Base-by-base conservation (phyloP, 768 basidiomycete species). In the Agrocybe chaxingu region DNA sequence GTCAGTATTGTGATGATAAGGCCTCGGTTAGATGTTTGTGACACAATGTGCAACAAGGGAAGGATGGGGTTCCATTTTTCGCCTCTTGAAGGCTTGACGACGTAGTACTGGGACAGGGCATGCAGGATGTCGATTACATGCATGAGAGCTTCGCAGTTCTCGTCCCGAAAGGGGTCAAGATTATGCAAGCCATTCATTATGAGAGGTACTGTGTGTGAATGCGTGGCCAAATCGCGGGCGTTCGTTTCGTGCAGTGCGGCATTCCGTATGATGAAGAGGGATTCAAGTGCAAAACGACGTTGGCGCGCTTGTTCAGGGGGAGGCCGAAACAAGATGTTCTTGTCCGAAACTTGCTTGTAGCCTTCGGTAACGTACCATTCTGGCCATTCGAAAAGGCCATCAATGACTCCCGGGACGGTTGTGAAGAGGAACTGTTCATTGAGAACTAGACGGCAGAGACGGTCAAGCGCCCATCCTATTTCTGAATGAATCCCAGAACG, bases 331-430 rank as follows among this genome's bases (percentile, higher is more conserved):
- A 91, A 66, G 7, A 68, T 47, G 31, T 70, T 56, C 33, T 62
- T 60, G 19, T 79, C 75, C 41, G 71, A 67, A 31, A 64, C 63
- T 49, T 70, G 65, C 55, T 74, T 74, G 58, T 79, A 71, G n/a
- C 85, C 84, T 55, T 84, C 79, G 2, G 64, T 73, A 44, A 83
- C 74, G 64, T 89, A 95, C 85, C 84, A 88, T 62, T 89, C 84
- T 2, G 94, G 92, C 87, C 88, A 92, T 62, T 87, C 88, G 53
- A 92, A 87, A 16, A 98, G 73, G 4, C 85, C 87, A 58, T 92
- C 87, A 19, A 89, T 81, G 37, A 95, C 73, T 7, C 92, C 92
- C 0, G 90, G 87, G 45, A 90, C 83, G 32, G 74, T 72, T 35
- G 74, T 76, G 50, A 98, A 76, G 49, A 80, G 63, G 66, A 96